Evolutionary conservation across 495 filamentous ascomycete species (phyloP).

Genomic region (Aspergillus hancockii): DNA sequence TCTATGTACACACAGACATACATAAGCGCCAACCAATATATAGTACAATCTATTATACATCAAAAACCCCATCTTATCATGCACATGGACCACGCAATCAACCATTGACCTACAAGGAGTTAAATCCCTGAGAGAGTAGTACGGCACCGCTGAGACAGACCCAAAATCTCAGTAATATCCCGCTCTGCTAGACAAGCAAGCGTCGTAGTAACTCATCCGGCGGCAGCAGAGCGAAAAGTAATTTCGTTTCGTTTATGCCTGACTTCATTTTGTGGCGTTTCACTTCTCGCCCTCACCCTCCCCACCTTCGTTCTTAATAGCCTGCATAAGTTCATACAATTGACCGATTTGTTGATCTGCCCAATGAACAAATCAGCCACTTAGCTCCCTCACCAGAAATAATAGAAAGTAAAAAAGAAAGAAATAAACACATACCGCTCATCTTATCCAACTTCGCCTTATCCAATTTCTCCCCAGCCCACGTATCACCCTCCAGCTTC

Average conservation of each 20-base stretch:
- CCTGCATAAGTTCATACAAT: conserved; percentile 89
- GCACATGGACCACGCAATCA: no score
- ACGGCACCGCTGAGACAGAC: no score
- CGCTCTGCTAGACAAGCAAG: no score
- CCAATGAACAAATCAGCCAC: no score
- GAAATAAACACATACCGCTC: conserved; percentile 72
- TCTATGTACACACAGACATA: not conserved
- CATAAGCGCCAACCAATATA: not conserved
- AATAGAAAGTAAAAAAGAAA: conserved; percentile 10
- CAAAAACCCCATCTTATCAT: not conserved
- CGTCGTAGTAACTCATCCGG: no score
- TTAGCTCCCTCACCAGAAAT: no score
- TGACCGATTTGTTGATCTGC: conserved; percentile 91
- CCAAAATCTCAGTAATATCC: no score
- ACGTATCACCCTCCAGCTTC: conserved; percentile 79
- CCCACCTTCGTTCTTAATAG: conserved; percentile 57
- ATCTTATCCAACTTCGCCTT: conserved; percentile 81
- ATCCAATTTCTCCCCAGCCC: conserved; percentile 79
- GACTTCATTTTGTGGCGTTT: no score
- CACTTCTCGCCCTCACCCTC: conserved; percentile 17
- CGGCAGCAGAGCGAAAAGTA: no score
- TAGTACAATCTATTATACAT: not conserved
- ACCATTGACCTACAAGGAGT: no score
- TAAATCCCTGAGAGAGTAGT: no score
- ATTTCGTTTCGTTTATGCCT: no score